Percentiles rank a stretch among this genome's conserved stretches.
Conservation (phyloP, 805 yeast genomes). For the Pichia paraexigua region DNA sequence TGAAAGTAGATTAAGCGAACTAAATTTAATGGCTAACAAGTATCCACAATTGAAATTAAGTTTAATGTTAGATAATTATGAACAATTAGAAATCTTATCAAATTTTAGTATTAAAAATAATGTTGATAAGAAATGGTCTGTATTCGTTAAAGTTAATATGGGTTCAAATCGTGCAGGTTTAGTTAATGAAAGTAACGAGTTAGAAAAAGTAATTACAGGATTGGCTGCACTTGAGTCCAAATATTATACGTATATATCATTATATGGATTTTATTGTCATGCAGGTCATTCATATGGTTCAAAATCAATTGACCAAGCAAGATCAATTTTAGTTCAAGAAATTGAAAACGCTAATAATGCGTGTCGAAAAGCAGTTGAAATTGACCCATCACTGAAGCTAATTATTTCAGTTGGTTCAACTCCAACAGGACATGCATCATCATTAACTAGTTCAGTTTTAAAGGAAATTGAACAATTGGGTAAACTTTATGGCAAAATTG, state of each 20-base stretch:
- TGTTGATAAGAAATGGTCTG: constrained; percentile 42
- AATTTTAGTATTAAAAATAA: constrained; percentile 25
- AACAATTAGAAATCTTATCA: constrained; percentile 44
- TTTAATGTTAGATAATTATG: constrained; percentile 53
- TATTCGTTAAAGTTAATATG: constrained; percentile 61
- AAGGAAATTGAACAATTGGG: constrained; percentile 9
- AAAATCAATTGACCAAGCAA: constrained; percentile 37
- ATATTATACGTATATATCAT: constrained; percentile 28
- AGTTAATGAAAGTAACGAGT: constrained; percentile 17
- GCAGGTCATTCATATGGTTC: constrained; percentile 69
- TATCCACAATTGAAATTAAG: constrained; percentile 32
- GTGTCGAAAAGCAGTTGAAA: constrained; percentile 29
- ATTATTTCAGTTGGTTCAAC: constrained; percentile 73
- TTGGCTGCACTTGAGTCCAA: constrained; percentile 20
- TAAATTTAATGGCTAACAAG: constrained; percentile 34
- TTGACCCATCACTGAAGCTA: constrained; percentile 32
- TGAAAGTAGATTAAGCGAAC: constrained; percentile 39
- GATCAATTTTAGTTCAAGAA: constrained; percentile 44
- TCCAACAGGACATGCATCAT: constrained; percentile 65
- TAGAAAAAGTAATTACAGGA: constrained; percentile 7
- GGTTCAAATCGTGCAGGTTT: constrained; percentile 70
- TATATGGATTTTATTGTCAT: constrained; percentile 70
- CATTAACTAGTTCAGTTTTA: constrained; percentile 5
- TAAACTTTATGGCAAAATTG: constrained; percentile 37
- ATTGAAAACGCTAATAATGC: constrained; percentile 50